Evolutionary conservation across 2,329 filamentous ascomycete species (phyloP), one percentile per base, ranked within the genome.

Genomic region (Colletotrichum caudatum): DNA sequence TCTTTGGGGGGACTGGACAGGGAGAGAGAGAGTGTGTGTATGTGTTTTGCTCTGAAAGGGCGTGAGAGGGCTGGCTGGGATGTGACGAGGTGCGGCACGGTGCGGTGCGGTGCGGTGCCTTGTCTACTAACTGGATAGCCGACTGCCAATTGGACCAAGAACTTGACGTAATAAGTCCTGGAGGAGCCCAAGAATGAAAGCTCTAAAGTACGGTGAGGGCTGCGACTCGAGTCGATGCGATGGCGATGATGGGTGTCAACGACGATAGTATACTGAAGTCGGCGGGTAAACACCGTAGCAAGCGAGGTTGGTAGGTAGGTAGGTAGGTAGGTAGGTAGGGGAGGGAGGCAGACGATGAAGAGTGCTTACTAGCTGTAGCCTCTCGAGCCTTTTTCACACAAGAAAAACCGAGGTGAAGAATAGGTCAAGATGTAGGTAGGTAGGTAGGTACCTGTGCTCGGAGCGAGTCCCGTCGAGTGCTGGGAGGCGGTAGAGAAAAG

Each of bases 351-450:
- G n/a, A 41, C 5, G 35, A 18, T 33, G 26, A 33, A 14, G 23
- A 7, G 37, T 9, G 46, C n/a, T 57, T 6, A 18, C 51, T 48
- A 26, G 39, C 29, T 63, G 58, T 51, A 4, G 39, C 37, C 26
- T 50, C 29, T 48, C 37, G 44, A 29, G 18, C 35, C 26, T 37
- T 50, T 37, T 50, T 33, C 50, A 18, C 65, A 23, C n/a, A 23
- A 46, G 46, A 44, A 33, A 54, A 69, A 35, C 23, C 53, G 26
- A 69, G 35, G 41, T 58, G 56, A 57, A 65, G 56, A 57, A 65
- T n/a, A 44, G 41, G n/a, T 48, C 23, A 26, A 56, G 16, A 35
- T 29, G 35, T 9, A 58, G 5, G 11, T 14, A 29, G 29, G 29
- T 29, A 29, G 2, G 26, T 29, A 29, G 29, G 12, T 39, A 39